phyloP scores from a whole-genome alignment of 495 filamentous ascomycete genomes.

The Trichoderma orchidacearum region DNA sequence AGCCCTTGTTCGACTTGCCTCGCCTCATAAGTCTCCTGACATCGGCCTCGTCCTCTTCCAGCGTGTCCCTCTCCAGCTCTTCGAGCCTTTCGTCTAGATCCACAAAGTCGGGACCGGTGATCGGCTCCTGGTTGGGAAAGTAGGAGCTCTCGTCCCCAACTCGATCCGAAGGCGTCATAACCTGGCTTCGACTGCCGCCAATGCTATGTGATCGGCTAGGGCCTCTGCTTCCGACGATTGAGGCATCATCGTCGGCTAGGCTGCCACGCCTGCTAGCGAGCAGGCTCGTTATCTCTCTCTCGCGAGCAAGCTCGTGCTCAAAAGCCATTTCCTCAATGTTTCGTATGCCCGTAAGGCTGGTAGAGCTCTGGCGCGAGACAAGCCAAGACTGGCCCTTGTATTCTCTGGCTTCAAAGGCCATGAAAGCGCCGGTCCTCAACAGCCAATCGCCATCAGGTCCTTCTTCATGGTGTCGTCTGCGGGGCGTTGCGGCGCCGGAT shows the following conservation, averaged over 20 bases:
- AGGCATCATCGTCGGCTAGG: constrained; percentile 22
- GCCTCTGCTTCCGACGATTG: constrained; percentile 26
- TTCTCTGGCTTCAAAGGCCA: constrained; percentile 58
- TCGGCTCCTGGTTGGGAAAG: constrained; percentile 26
- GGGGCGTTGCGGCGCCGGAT: neutral
- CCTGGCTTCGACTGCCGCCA: constrained; percentile 19
- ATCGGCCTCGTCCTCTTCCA: constrained; percentile 38
- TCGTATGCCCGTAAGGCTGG: constrained; percentile 43
- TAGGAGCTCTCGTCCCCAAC: constrained; percentile 16
- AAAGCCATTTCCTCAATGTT: constrained; percentile 25
- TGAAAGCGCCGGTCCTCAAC: constrained; percentile 53
- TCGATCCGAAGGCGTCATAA: neutral
- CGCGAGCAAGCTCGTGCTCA: constrained; percentile 26
- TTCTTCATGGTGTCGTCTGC: constrained; percentile 13
- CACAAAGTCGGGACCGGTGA: constrained; percentile 47
- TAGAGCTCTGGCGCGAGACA: constrained; percentile 54
- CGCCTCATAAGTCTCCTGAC: constrained; percentile 39
- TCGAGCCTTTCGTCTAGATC: constrained; percentile 36
- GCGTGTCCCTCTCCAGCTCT: constrained; percentile 22
- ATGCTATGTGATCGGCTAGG: constrained; percentile 13
- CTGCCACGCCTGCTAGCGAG: constrained; percentile 21
- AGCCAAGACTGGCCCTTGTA: constrained; percentile 74
- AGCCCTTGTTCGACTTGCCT: constrained; percentile 54
- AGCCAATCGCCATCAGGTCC: constrained; percentile 53
- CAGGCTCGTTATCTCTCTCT: constrained; percentile 18